Percentiles rank a stretch among this genome's conserved stretches.
Evolutionary conservation across 73 alveolate species (phyloP).

Genomic region (Symbiodinium natans): DNA sequence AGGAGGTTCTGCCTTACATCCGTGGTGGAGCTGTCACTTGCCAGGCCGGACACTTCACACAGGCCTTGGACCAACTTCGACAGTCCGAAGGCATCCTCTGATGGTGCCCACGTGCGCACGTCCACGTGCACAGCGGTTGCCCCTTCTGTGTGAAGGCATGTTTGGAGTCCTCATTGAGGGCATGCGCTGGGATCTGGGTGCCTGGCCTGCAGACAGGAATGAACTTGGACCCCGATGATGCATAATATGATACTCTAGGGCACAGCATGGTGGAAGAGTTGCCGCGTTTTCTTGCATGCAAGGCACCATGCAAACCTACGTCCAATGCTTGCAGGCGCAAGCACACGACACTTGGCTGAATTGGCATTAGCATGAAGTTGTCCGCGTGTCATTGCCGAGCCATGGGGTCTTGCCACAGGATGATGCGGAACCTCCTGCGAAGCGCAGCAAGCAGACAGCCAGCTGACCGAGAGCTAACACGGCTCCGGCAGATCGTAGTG

Average conservation of each 20-base stretch:
- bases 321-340: constrained; percentile 81
- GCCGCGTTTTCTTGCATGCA: background rate
- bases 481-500: background rate
- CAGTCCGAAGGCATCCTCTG: constrained; percentile 22
- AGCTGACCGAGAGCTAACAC: background rate
- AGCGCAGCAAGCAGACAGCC: background rate
- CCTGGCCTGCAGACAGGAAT: background rate
- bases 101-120: background rate
- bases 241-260: background rate
- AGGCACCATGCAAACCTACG: constrained; percentile 70
- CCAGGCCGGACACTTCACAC: constrained; percentile 76
- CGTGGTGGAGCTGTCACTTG: background rate
- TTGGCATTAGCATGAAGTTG: background rate
- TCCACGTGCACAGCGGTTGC: background rate
- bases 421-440: background rate
- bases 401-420: background rate
- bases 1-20: background rate
- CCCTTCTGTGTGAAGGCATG: background rate
- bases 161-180: constrained; percentile 56
- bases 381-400: background rate
- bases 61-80: constrained; percentile 52
- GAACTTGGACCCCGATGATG: background rate
- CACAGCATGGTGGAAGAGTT: background rate
- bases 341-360: constrained; percentile 11
- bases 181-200: constrained; percentile 56